Conservation (phyloP, 2,329 filamentous ascomycete genomes). For the Ophiocordyceps camponoti-saundersi region DNA sequence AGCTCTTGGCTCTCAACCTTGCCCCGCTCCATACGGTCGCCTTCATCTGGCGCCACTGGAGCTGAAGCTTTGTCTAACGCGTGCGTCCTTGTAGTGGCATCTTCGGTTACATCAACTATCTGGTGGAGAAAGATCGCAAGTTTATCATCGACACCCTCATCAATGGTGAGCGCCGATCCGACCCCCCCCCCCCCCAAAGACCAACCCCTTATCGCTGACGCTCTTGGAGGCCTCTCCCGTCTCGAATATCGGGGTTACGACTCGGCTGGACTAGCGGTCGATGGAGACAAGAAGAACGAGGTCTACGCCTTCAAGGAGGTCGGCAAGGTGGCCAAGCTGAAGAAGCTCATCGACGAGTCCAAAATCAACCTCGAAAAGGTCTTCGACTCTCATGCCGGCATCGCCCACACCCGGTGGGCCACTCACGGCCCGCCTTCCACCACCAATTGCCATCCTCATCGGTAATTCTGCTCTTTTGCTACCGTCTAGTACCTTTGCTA, state of each 20-base stretch:
- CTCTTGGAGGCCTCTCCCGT: constrained; percentile 59
- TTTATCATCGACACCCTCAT: constrained; percentile 92
- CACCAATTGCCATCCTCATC: constrained; percentile 94
- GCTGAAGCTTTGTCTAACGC: constrained; percentile 1
- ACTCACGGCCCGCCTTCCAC: constrained; percentile 91
- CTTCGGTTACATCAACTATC: constrained; percentile 98
- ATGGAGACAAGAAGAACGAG: constrained; percentile 98
- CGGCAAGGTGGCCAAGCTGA: constrained; percentile 95
- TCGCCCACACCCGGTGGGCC: constrained; percentile 97
- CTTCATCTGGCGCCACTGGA: background rate
- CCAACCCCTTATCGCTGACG: background rate
- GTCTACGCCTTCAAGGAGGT: constrained; percentile 98
- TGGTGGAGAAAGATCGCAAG: constrained; percentile 96
- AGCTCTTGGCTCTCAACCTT: background rate
- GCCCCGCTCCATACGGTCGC: background rate
- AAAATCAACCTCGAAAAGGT: constrained; percentile 77
- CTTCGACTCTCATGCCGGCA: constrained; percentile 96
- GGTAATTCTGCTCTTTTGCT: constrained; percentile 35
- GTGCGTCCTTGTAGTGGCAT: constrained; percentile 50
- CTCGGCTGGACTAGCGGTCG: constrained; percentile 86
- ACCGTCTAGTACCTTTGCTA: constrained; percentile 2
- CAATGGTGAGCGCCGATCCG: constrained; percentile 51
- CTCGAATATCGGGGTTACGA: constrained; percentile 99
- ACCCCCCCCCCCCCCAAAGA: background rate
- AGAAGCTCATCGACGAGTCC: constrained; percentile 73